phyloP scores from a whole-genome alignment of 108 stramenopile species.

The Skeletonema marinoi region DNA sequence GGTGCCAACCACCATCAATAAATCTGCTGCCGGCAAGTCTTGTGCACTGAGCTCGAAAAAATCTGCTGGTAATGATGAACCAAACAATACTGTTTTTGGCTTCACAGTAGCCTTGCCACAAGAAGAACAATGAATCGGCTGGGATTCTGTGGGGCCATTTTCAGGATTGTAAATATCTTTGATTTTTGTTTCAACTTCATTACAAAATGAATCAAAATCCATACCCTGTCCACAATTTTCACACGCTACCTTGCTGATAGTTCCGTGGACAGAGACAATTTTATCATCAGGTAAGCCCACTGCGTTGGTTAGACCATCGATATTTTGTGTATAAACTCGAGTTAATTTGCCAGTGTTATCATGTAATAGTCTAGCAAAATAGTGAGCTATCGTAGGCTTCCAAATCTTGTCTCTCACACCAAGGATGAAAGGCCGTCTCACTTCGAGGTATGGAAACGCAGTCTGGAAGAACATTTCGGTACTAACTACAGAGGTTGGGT shows the following conservation, averaged over 20 bases:
- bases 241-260: slow-evolving; percentile 62
- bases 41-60: slow-evolving; percentile 55
- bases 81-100: slow-evolving; percentile 81
- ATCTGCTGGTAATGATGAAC: slow-evolving; percentile 58
- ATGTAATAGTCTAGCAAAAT: slow-evolving; percentile 62
- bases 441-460: slow-evolving; percentile 76
- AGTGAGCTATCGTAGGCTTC: slow-evolving; percentile 74
- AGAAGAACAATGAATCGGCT: slow-evolving; percentile 51
- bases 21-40: slow-evolving; percentile 62
- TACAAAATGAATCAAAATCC: slow-evolving; percentile 50
- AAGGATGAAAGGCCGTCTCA: slow-evolving; percentile 79
- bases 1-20: slow-evolving; percentile 76
- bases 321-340: slow-evolving; percentile 83
- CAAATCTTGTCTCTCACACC: slow-evolving; percentile 59
- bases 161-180: slow-evolving; percentile 69
- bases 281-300: slow-evolving; percentile 48
- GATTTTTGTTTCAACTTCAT: slow-evolving; percentile 52
- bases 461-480: slow-evolving; percentile 64
- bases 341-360: slow-evolving; percentile 63
- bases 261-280: slow-evolving; percentile 74
- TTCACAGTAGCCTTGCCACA: slow-evolving; percentile 67
- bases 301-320: slow-evolving; percentile 78
- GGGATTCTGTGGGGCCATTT: slow-evolving; percentile 46
- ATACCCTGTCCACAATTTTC: slow-evolving; percentile 62
- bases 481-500: slow-evolving; percentile 71